Percentiles rank a stretch among this genome's conserved stretches.
phyloP scores from a whole-genome alignment of 257 asterid genomes.

The Avicennia marina region DNA sequence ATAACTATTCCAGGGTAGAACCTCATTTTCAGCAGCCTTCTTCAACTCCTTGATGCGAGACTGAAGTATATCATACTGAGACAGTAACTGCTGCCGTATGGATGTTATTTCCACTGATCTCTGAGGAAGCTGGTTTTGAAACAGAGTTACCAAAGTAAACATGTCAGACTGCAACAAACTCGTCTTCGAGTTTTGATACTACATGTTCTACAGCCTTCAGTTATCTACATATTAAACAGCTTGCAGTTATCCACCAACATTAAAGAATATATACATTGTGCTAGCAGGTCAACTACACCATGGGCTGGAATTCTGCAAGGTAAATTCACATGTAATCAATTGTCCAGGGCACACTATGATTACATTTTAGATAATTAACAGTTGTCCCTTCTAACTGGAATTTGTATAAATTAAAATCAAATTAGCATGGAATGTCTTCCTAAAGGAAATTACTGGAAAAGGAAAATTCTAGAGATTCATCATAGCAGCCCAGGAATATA shows the following conservation, averaged over 20 bases:
- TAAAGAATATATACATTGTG: too few relatives aligned
- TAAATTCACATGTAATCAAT: not conserved
- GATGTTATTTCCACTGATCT: conserved; percentile 63
- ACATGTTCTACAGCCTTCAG: too few relatives aligned
- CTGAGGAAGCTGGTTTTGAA: conserved; percentile 71
- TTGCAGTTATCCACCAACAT: too few relatives aligned
- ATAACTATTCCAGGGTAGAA: conserved; percentile 16
- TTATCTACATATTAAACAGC: too few relatives aligned
- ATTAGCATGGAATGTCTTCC: too few relatives aligned
- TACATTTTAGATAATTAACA: too few relatives aligned
- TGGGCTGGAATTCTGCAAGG: not conserved
- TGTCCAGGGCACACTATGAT: not conserved
- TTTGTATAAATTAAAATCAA: not conserved
- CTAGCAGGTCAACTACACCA: not conserved
- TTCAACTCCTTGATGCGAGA: conserved; percentile 84
- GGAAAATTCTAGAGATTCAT: too few relatives aligned
- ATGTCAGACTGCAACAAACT: conserved; percentile 12
- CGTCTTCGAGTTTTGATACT: too few relatives aligned
- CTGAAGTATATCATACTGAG: conserved; percentile 89
- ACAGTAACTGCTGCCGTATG: conserved; percentile 71
- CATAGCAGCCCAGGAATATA: too few relatives aligned
- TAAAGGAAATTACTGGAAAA: too few relatives aligned
- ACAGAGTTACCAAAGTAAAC: conserved; percentile 15
- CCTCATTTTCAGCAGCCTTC: conserved; percentile 89
- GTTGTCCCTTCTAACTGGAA: conserved; percentile 6